These are phyloP conservation scores for Aphanomyces euteiches DNA, from an alignment of 352 stramenopile genomes.

Conservation along the genomic window DNA sequence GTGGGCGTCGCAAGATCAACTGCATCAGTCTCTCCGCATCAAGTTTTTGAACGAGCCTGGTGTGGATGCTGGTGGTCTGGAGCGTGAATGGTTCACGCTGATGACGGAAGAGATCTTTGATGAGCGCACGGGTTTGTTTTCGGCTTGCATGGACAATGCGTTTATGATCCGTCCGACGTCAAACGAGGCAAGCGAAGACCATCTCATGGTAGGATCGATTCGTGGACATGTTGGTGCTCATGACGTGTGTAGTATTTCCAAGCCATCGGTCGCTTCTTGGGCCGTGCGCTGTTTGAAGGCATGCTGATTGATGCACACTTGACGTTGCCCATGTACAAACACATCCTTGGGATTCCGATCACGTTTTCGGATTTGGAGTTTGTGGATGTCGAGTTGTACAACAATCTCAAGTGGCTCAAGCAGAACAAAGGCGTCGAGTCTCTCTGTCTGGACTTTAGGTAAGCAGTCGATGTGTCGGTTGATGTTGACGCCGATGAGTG, in stretches of 20 bases:
- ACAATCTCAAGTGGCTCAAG: constrained; percentile 79
- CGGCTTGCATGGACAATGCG: constrained; percentile 59
- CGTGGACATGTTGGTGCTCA: neutral
- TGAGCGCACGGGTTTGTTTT: constrained; percentile 76
- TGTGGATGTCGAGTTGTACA: constrained; percentile 83
- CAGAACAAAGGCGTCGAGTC: constrained; percentile 79
- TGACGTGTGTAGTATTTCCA: constrained; percentile 65
- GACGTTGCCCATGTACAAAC: constrained; percentile 84
- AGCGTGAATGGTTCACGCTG: constrained; percentile 89
- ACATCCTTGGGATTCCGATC: constrained; percentile 85
- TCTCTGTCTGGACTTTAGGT: constrained; percentile 78
- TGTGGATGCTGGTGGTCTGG: constrained; percentile 87
- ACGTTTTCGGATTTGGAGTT: constrained; percentile 90
- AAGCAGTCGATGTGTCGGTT: constrained; percentile 31
- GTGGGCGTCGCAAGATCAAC: constrained; percentile 73
- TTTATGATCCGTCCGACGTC: constrained; percentile 84
- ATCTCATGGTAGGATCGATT: constrained; percentile 62
- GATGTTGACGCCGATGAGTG: neutral
- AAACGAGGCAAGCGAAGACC: constrained; percentile 73
- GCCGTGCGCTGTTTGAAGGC: constrained; percentile 83
- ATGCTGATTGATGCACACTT: constrained; percentile 82
- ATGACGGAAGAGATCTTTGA: constrained; percentile 89
- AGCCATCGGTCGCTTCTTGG: constrained; percentile 85
- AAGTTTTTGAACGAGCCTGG: constrained; percentile 89
- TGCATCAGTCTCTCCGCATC: constrained; percentile 84